phyloP scores from a whole-genome alignment of 805 yeast genomes.

The Nakazawaea peltata region DNA sequence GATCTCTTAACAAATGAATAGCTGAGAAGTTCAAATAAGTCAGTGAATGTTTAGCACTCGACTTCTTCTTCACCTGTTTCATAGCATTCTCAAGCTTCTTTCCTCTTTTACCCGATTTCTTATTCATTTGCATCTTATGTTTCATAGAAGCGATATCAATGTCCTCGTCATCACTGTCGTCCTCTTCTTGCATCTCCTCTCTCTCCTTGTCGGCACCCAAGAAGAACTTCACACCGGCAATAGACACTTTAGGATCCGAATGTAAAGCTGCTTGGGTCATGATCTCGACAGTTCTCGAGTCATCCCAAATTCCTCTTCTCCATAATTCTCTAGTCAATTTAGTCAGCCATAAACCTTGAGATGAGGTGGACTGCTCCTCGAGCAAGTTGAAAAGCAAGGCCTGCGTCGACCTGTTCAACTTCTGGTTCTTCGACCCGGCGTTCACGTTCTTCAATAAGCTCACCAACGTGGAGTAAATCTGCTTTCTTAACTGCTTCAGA shows the following conservation, averaged over 20 bases:
- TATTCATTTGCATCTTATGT: slow-evolving; percentile 79
- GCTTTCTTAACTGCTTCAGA: slow-evolving; percentile 76
- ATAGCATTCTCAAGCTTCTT: slow-evolving; percentile 57
- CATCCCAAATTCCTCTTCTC: slow-evolving; percentile 99
- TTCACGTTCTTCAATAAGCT: slow-evolving; percentile 76
- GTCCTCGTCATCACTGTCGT: slow-evolving; percentile 55
- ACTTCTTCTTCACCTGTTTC: slow-evolving; percentile 59
- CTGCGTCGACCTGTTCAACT: slow-evolving; percentile 83
- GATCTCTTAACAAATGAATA: slow-evolving; percentile 87
- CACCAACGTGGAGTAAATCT: slow-evolving; percentile 73
- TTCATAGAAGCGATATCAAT: slow-evolving; percentile 65
- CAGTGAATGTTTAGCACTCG: slow-evolving; percentile 44
- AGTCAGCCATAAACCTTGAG: slow-evolving; percentile 91
- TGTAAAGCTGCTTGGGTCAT: slow-evolving; percentile 95
- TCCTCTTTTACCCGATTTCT: slow-evolving; percentile 72
- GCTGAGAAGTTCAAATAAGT: slow-evolving; percentile 89
- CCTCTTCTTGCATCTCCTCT: slow-evolving; percentile 74
- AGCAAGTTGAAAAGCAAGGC: slow-evolving; percentile 83
- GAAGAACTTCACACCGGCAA: slow-evolving; percentile 87
- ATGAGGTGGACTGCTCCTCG: slow-evolving; percentile 62
- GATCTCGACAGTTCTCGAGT: slow-evolving; percentile 91
- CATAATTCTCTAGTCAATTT: slow-evolving; percentile 91
- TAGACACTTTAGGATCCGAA: slow-evolving; percentile 76
- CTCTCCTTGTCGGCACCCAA: slow-evolving; percentile 93
- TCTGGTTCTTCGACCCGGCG: slow-evolving; percentile 84